These are phyloP conservation scores for Fusarium udum DNA, from an alignment of 2,329 filamentous ascomycete genomes.

Conservation along the genomic window DNA sequence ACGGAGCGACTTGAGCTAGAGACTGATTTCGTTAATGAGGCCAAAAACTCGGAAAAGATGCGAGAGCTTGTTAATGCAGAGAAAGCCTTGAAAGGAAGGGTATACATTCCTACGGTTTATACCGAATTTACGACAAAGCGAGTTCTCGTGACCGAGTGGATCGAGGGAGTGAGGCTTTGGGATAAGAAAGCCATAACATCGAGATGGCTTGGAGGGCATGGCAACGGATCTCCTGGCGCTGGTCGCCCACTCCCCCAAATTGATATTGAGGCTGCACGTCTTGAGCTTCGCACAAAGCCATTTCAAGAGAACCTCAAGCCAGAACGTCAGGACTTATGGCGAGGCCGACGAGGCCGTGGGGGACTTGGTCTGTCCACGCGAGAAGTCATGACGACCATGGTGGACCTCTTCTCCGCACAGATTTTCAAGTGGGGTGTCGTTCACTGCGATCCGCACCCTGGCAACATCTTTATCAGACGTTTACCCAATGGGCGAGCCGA, in stretches of 20 bases:
- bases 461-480: conserved; percentile 95
- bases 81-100: conserved; percentile 77
- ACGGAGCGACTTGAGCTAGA: conserved; percentile 91
- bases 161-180: conserved; percentile 92
- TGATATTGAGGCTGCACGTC: conserved; percentile 57
- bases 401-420: conserved; percentile 95
- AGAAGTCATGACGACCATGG: conserved; percentile 95
- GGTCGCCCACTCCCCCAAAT: conserved; percentile 68
- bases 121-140: conserved; percentile 82
- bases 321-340: conserved; percentile 76
- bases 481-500: conserved; percentile 84
- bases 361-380: conserved; percentile 85
- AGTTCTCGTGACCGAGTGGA: conserved; percentile 96
- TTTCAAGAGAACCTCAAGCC: conserved; percentile 76
- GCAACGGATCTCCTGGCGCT: conserved; percentile 80
- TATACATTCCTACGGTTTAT: conserved; percentile 90
- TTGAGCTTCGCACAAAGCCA: conserved; percentile 60
- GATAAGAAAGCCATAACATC: conserved; percentile 84
- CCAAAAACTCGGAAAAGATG: conserved; percentile 88
- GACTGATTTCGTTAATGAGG: conserved; percentile 94
- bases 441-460: conserved; percentile 96
- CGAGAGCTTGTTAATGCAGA: conserved; percentile 78
- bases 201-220: conserved; percentile 81
- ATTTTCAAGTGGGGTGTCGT: conserved; percentile 98
- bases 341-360: conserved; percentile 74